A percentile compares a stretch with the other conserved stretches of the same genome.
Evolutionary conservation across 805 yeast genomes (phyloP).

Genomic region (Komagataella phaffii): DNA sequence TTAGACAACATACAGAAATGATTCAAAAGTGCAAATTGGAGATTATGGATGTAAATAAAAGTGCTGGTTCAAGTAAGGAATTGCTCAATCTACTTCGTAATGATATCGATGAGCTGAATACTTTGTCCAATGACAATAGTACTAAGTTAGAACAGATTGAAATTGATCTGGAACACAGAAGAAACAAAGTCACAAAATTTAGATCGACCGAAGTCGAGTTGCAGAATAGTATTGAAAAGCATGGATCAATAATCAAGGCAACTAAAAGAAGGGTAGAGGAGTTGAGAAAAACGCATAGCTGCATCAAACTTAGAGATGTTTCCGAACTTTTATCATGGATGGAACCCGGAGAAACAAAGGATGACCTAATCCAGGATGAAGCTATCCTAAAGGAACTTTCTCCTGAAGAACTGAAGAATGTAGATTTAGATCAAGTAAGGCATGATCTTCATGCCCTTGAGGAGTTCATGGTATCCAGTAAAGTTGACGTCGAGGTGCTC

Average conservation of each 20-base stretch:
- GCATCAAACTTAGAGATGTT: constrained; percentile 40
- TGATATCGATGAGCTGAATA: constrained; percentile 15
- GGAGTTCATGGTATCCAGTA: constrained; percentile 36
- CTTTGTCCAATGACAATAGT: constrained; percentile 14
- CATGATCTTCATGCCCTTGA: constrained; percentile 42
- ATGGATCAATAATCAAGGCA: constrained; percentile 22
- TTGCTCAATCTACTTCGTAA: constrained; percentile 9
- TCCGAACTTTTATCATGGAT: constrained; percentile 38
- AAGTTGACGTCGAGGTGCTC: constrained; percentile 61
- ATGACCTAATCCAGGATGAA: constrained; percentile 14
- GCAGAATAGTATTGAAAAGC: constrained; percentile 48
- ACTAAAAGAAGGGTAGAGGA: constrained; percentile 25
- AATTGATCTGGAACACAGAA: constrained; percentile 24
- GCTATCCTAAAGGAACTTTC: constrained; percentile 25
- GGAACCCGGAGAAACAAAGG: constrained; percentile 15
- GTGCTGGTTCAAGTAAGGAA: neutral
- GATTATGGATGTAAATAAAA: constrained; percentile 17
- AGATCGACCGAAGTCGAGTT: constrained; percentile 57
- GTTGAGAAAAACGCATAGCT: constrained; percentile 25
- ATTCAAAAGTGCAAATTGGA: constrained; percentile 19
- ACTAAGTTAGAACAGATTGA: constrained; percentile 27
- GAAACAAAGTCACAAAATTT: constrained; percentile 35
- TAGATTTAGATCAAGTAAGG: constrained; percentile 36
- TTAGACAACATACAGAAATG: constrained; percentile 30
- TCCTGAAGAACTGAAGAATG: constrained; percentile 33